phyloP scores from a whole-genome alignment of 345 rosid species.

The Brassica juncea region DNA sequence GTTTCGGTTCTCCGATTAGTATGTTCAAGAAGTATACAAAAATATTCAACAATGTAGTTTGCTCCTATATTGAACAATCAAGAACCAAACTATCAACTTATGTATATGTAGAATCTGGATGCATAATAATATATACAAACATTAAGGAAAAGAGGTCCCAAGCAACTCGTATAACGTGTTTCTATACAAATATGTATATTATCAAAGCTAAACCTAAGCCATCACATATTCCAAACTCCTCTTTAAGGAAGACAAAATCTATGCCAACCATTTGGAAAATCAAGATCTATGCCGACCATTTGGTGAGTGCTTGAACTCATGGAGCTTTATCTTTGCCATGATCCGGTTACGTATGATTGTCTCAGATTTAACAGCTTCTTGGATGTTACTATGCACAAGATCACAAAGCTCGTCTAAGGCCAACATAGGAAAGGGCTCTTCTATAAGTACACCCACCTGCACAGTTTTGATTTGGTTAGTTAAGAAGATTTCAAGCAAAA shows the following conservation, averaged over 20 bases:
- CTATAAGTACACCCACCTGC: slow-evolving; percentile 94
- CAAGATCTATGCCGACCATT: slow-evolving; percentile 68
- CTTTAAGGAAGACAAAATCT: slow-evolving; percentile 31
- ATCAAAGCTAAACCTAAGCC: slow-evolving; percentile 31
- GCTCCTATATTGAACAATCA: not conserved
- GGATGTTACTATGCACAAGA: slow-evolving; percentile 53
- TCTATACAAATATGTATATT: slow-evolving; percentile 31
- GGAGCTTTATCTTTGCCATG: slow-evolving; percentile 48
- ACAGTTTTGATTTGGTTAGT: slow-evolving; percentile 24
- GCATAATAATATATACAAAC: slow-evolving; percentile 32
- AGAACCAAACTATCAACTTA: slow-evolving; percentile 4
- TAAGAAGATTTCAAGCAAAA: not conserved
- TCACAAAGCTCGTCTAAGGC: slow-evolving; percentile 84
- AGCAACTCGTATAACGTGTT: slow-evolving; percentile 21
- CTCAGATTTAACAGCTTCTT: slow-evolving; percentile 64
- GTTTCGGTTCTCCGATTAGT: not conserved
- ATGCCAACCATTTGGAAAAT: slow-evolving; percentile 64
- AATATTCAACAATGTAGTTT: not conserved
- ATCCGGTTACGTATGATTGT: slow-evolving; percentile 54
- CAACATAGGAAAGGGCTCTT: slow-evolving; percentile 91
- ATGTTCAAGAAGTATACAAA: not conserved
- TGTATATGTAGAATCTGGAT: slow-evolving; percentile 18
- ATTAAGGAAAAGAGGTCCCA: slow-evolving; percentile 9
- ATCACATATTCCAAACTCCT: not conserved
- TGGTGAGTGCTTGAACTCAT: slow-evolving; percentile 49